Evolutionary conservation across 306 rosid species (phyloP).

Genomic region (Luffa aegyptiaca): DNA sequence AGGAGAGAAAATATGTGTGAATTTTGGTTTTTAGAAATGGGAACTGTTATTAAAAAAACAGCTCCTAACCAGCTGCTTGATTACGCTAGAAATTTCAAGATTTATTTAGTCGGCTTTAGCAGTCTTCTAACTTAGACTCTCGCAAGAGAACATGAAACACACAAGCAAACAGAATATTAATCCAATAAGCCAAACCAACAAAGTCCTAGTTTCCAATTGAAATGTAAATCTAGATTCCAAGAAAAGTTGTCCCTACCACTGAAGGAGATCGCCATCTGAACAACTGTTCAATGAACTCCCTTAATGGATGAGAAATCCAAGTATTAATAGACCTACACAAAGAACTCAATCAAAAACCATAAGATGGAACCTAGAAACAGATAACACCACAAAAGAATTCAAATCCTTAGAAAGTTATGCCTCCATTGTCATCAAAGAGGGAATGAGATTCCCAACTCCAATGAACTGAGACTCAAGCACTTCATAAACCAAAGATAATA

Average conservation of each 20-base stretch:
- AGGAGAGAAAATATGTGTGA: not conserved
- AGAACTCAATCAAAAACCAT: not conserved
- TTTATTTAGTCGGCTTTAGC: not conserved
- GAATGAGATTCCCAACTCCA: not conserved
- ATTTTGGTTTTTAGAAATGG: not conserved
- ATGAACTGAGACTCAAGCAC: not conserved
- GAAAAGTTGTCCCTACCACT: not conserved
- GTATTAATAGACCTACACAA: not conserved
- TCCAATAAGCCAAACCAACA: not conserved
- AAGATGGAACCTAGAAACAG: not conserved
- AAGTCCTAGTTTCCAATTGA: not conserved
- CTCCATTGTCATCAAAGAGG: not conserved
- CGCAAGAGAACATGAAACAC: not conserved
- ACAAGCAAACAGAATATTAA: not conserved
- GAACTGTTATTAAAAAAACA: not conserved
- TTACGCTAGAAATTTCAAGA: not conserved
- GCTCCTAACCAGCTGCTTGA: not conserved
- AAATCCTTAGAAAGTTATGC: not conserved
- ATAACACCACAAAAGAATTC: not conserved
- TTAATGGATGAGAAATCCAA: not conserved
- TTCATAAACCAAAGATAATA: not conserved
- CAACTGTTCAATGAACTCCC: not conserved
- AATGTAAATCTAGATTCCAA: not conserved
- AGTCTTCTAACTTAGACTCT: not conserved
- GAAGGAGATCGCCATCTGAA: not conserved